Base-by-base conservation (phyloP, 805 yeast genomes). In the Candida stauntonica region DNA sequence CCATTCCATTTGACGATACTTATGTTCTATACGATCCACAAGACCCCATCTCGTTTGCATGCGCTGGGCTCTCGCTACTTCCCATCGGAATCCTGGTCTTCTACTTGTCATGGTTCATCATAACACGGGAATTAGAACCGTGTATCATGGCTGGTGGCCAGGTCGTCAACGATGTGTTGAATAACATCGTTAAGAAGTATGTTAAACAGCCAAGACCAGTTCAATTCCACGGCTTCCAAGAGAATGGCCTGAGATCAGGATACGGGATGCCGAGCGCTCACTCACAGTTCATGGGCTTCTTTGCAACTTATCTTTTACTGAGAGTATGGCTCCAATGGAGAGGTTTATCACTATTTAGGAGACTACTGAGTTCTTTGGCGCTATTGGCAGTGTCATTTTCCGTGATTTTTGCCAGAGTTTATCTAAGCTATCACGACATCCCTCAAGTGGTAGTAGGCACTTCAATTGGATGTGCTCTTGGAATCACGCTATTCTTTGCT, bases 221-320 rank as follows among this genome's bases (percentile, higher is more conserved):
- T n/a, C 45, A 46, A 19, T 59, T 66, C 33, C 61, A 58, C 6
- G 61, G 60, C 6, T 56, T 66, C 31, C 68, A 64, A 33, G 58
- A 56, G 31, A 58, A 57, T 29, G 59, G 77, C 50, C 18, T 70
- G 31, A 60, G 76, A 41, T 70, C 83, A 46, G 79, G 83, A 1
- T 88, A 81, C 58, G 99, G 99, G 0, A 91, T 91, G 97, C 99
- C 99, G 0, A 79, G 89, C 37, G 96, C 99, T 1, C 99, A 91
- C 61, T 79, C 96, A 0, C 99, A 91, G 63, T 93, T 89, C 60
- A 84, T 91, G 88, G 94, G 95, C 2, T 93, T 79, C 57, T 79
- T 83, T 46, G 72, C 77, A n/a, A 65, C 72, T 7, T 84, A 79
- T 55, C 64, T 71, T 44, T 50, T 68, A 3, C 67, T 83, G 41